Evolutionary conservation across 2,329 filamentous ascomycete species (phyloP), one percentile per base, ranked within the genome.

Genomic region (Hypoxylon sp.): DNA sequence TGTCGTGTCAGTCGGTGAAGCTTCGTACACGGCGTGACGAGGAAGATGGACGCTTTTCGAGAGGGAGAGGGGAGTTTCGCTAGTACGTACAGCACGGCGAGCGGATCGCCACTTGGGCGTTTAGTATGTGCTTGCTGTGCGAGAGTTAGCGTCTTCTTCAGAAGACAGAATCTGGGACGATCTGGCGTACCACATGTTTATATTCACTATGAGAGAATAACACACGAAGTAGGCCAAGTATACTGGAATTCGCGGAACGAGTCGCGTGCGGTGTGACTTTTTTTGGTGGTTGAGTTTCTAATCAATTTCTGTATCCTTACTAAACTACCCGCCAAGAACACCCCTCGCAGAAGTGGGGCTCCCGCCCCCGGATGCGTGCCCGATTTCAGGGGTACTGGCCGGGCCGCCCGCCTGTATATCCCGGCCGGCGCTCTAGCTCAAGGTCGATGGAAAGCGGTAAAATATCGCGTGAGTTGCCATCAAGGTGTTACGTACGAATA

Each of bases 21-120:
- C 9, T 8, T 35, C 23, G 46, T 18, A 42, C 41, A 15, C 6
- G 26, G 23, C n/a, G 11, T 15, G 11, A 42, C 35, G n/a, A 3
- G 4, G 29, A 11, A 11, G 4, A 23, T 23, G 9, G 10, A n/a
- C n/a, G n/a, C n/a, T n/a, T n/a, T n/a, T n/a, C n/a, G n/a, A n/a
- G n/a, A n/a, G n/a, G n/a, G n/a, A n/a, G n/a, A 48, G 18, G 35
- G n/a, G 29, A 35, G 21, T 20, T 26, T 48, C 17, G 40, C 46
- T 20, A 43, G 37, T 31, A 77, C 87, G 70, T 85, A 94, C 95
- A 99, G 83, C 95, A 99, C 62, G 93, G 91, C 54, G 93, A 95
- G 69, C 95, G 91, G 78, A 99, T 96, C 55, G 94, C 82, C 71
- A 99, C 95, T 79, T 99, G 95, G 63, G 94, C 95, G 82, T 99